These are phyloP conservation scores for Lasiodiplodia sp. DNA, from an alignment of 2,329 filamentous ascomycete species.

Conservation along the genomic window DNA sequence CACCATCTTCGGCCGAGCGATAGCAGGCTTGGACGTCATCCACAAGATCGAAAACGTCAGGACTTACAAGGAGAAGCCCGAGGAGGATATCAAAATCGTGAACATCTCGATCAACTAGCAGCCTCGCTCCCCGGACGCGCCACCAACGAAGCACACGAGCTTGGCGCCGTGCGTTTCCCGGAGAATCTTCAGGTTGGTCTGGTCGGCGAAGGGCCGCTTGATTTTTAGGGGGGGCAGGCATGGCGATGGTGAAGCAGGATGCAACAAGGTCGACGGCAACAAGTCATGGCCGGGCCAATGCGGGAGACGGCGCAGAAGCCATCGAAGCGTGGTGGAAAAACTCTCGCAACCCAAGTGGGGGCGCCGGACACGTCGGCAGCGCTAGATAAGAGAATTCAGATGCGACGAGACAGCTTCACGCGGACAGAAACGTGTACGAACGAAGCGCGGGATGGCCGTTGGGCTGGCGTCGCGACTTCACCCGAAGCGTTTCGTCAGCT, in stretches of 20 bases:
- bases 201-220: background rate
- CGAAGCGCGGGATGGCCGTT: background rate
- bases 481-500: conserved; percentile 18
- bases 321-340: conserved; percentile 19
- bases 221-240: background rate
- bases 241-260: background rate
- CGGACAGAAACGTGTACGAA: background rate
- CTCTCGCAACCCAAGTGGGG: conserved; percentile 5
- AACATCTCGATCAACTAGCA: conserved; percentile 66
- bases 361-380: conserved; percentile 21
- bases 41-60: conserved; percentile 93
- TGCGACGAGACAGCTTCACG: background rate
- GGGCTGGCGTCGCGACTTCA: conserved; percentile 25
- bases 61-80: conserved; percentile 89
- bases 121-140: too few relatives aligned
- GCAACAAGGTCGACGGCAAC: background rate
- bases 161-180: background rate
- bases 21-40: conserved; percentile 90
- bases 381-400: conserved; percentile 15
- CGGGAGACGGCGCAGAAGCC: conserved; percentile 6
- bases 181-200: background rate
- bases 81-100: conserved; percentile 96
- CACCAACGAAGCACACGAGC: background rate
- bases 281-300: conserved; percentile 1
- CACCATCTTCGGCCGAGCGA: conserved; percentile 91